Percentiles rank a stretch among this genome's conserved stretches.
These are phyloP conservation scores for Ceriops zippeliana DNA, from an alignment of 345 rosid species.

Conservation along the genomic window DNA sequence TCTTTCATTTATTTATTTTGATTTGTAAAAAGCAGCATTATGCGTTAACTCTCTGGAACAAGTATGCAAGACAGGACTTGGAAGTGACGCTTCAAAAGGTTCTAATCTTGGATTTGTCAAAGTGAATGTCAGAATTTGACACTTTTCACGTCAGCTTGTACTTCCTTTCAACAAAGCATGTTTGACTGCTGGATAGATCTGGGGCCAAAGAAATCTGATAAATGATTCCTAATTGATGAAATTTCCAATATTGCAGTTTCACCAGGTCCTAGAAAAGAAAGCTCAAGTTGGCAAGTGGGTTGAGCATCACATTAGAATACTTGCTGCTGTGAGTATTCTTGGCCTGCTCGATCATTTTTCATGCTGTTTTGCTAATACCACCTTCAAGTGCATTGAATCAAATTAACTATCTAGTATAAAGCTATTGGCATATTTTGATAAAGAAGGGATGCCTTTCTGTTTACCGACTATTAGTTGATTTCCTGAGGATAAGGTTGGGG, in stretches of 20 bases:
- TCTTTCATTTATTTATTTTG: conserved; percentile 1
- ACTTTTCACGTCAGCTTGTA: not conserved
- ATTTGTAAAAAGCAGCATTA: conserved; percentile 24
- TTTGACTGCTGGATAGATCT: not conserved
- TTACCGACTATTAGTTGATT: too few relatives aligned
- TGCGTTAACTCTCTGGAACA: conserved; percentile 32
- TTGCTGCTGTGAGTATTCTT: conserved; percentile 32
- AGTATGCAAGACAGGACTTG: conserved; percentile 34
- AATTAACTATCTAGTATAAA: too few relatives aligned
- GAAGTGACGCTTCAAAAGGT: conserved; percentile 36
- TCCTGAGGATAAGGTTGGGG: too few relatives aligned
- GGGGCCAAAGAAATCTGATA: not conserved
- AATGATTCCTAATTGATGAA: not conserved
- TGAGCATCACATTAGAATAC: conserved; percentile 27
- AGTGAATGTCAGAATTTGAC: not conserved
- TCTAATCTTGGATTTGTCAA: conserved; percentile 5
- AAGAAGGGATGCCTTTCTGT: too few relatives aligned
- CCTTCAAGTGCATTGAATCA: too few relatives aligned
- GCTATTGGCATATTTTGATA: too few relatives aligned
- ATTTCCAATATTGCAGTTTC: not conserved
- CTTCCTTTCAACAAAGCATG: not conserved
- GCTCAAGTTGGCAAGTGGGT: conserved; percentile 31
- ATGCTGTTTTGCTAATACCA: too few relatives aligned
- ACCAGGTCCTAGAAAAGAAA: conserved; percentile 18
- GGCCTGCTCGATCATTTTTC: not conserved